These are phyloP conservation scores for Fusarium sp. DNA, from an alignment of 2,329 filamentous ascomycete genomes.

Conservation along the genomic window DNA sequence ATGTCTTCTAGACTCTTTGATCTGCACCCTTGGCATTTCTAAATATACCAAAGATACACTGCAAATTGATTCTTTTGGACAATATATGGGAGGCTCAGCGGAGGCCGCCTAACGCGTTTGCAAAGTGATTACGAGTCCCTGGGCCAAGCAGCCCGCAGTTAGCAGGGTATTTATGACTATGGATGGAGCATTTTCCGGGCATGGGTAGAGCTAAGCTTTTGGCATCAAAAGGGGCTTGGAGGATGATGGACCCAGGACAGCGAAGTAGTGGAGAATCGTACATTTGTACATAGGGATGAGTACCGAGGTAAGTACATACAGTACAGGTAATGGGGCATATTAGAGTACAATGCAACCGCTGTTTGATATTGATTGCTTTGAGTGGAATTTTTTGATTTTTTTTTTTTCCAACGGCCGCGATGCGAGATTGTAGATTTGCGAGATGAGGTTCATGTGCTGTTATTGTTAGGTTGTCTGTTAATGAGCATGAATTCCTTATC, in stretches of 20 bases:
- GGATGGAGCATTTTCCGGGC: slow-evolving; percentile 14
- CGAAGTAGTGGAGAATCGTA: slow-evolving; percentile 23
- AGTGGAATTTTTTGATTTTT: neutral
- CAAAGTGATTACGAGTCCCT: slow-evolving; percentile 38
- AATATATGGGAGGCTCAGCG: slow-evolving; percentile 35
- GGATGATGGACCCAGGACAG: slow-evolving; percentile 17
- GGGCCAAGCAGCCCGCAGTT: slow-evolving; percentile 13
- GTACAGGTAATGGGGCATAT: neutral
- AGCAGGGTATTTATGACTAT: slow-evolving; percentile 18
- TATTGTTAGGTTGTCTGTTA: neutral
- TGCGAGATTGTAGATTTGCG: slow-evolving; percentile 2
- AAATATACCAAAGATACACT: slow-evolving; percentile 33
- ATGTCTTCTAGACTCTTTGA: slow-evolving; percentile 18
- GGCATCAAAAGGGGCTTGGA: slow-evolving; percentile 21
- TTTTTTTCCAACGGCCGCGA: slow-evolving; percentile 3
- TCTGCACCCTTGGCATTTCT: slow-evolving; percentile 40
- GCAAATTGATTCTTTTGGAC: slow-evolving; percentile 1
- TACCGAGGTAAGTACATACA: neutral
- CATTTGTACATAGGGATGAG: slow-evolving; percentile 1
- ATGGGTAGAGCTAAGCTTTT: slow-evolving; percentile 37
- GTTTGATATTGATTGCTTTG: slow-evolving; percentile 36
- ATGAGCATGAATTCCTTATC: slow-evolving; percentile 7
- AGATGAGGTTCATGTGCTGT: slow-evolving; percentile 4
- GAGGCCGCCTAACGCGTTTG: slow-evolving; percentile 33
- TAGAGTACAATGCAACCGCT: slow-evolving; percentile 6